phyloP scores from a whole-genome alignment of 331 rosid species.

The Acacia pycnantha region DNA sequence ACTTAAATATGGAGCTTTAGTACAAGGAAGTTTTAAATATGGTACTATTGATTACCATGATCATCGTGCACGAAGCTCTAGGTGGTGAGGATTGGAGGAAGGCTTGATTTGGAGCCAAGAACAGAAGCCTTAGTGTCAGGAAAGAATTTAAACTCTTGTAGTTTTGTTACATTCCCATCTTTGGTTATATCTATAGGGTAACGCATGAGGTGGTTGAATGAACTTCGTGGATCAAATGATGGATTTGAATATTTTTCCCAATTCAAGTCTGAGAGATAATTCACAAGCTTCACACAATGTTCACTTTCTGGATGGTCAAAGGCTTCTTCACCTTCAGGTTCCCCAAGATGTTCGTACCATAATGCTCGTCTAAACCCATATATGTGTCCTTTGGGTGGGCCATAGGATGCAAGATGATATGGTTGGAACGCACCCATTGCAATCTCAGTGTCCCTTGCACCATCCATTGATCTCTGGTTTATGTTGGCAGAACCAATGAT shows the following conservation, averaged over 20 bases:
- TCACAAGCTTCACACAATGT: constrained; percentile 29
- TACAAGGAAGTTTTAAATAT: no score
- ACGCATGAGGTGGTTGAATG: constrained; percentile 42
- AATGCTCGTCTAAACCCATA: constrained; percentile 59
- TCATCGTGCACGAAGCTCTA: neutral
- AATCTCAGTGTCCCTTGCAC: constrained; percentile 86
- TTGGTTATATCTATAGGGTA: constrained; percentile 48
- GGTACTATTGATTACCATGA: neutral
- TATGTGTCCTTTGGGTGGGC: constrained; percentile 36
- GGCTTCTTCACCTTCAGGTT: neutral
- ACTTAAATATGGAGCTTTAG: no score
- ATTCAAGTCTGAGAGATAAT: constrained; percentile 24
- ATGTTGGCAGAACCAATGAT: constrained; percentile 91
- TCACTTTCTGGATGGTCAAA: constrained; percentile 36
- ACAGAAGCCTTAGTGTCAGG: constrained; percentile 60
- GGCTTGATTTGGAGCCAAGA: constrained; percentile 38
- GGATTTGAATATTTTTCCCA: constrained; percentile 41
- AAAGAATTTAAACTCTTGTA: constrained; percentile 42
- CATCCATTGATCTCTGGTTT: constrained; percentile 93
- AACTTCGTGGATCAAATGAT: neutral
- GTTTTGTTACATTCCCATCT: constrained; percentile 28
- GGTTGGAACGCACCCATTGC: constrained; percentile 94
- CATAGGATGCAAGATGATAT: constrained; percentile 28
- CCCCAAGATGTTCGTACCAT: constrained; percentile 73
- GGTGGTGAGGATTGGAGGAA: constrained; percentile 60